Evolutionary conservation across 2,329 filamentous ascomycete species (phyloP), one percentile per base, ranked within the genome.

Genomic region (Aureobasidium lini): DNA sequence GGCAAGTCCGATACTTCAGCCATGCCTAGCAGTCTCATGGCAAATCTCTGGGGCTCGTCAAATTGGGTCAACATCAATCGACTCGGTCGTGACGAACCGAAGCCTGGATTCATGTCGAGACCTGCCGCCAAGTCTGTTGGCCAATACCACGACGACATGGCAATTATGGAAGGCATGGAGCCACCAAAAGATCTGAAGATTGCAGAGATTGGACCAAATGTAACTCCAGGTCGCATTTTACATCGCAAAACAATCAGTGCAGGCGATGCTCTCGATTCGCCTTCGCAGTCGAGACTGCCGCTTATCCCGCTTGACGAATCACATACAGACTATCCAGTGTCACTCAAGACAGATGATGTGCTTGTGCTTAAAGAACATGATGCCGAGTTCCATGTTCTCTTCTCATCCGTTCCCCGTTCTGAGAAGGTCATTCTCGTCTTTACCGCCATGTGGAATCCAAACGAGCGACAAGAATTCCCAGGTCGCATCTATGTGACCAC

Each of bases 371-470:
- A 70, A 60, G 86, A 88, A 3, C 95, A 99, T 70, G 90, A 96
- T 68, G 88, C 91, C 2, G 94, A 97, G 69, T 99, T 99, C 71
- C 83, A 91, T 7, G 84, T 96, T 58, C 78, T 99, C 0, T 99
- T 99, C 73, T 92, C 93, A 0, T 83, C 85, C 62, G 88, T 90
- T 0, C 82, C 86, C 3, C 77, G 83, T 32, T 83, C 88, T 16
- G 91, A 97, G 68, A 90, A 90, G 70, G 79, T 96, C 7, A 86
- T 96, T 3, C 79, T 97, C 52, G 94, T 99, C 2, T 97, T 97
- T 75, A 84, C 92, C 47, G 93, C 92, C 15, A 90, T 90, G 0
- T 99, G 94, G 90, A 87, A 84, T 66, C 84, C 85, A 1, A 87
- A 85, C 64, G 85, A 88, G 57, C 82, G 85, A 65, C 86, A 89